Conservation (phyloP, 1,284 basidiomycete genomes). For the Ustilago shanxiensis region DNA sequence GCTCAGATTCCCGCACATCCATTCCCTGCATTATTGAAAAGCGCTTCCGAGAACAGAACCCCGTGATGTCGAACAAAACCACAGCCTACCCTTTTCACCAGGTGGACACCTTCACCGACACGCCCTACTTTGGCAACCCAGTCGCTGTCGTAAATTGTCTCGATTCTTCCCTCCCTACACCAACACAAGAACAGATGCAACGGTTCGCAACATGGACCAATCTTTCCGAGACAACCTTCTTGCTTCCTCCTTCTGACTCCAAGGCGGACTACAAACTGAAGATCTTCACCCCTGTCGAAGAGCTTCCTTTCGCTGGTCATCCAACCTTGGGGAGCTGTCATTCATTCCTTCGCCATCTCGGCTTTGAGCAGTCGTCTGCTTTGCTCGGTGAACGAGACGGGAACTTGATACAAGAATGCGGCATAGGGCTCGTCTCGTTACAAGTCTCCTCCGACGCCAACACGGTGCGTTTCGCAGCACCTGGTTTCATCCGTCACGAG, state of each 20-base stretch:
- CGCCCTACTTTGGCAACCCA: conserved; percentile 57
- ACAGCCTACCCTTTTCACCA: conserved; percentile 50
- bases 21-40: no score
- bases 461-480: conserved; percentile 45
- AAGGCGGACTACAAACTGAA: conserved; percentile 56
- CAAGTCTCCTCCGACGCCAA: conserved; percentile 17
- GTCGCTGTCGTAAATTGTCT: conserved; percentile 61
- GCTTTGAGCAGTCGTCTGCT: neutral
- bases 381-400: conserved; percentile 17
- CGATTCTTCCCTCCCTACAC: conserved; percentile 15
- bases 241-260: conserved; percentile 42
- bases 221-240: conserved; percentile 63
- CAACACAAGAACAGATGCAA: conserved; percentile 47
- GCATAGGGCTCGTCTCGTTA: conserved; percentile 48
- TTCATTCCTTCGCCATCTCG: conserved; percentile 45
- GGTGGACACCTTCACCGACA: conserved; percentile 58
- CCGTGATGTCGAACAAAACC: neutral
- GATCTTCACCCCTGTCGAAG: conserved; percentile 58
- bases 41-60: neutral
- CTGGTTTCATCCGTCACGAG: conserved; percentile 45
- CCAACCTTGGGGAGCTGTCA: conserved; percentile 61
- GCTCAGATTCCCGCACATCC: no score
- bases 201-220: conserved; percentile 64
- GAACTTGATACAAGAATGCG: conserved; percentile 58
- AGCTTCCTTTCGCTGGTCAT: conserved; percentile 65